Percentiles rank a stretch among this genome's conserved stretches.
Evolutionary conservation across 2,329 filamentous ascomycete species (phyloP).

Genomic region (Myriosclerotinia duriaeana): DNA sequence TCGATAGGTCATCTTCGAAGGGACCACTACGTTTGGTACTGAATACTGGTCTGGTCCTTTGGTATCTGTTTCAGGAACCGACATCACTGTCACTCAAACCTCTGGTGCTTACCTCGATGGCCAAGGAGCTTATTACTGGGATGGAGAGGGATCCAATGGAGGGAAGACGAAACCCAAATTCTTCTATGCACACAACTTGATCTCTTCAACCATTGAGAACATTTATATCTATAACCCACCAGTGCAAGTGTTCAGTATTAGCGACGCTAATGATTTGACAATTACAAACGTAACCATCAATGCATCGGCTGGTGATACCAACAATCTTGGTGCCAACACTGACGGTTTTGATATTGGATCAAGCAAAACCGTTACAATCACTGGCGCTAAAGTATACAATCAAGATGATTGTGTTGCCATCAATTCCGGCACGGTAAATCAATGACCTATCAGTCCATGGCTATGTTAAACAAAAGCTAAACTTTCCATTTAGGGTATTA

Average conservation of each 20-base stretch:
- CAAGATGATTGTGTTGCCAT: slow-evolving; percentile 60
- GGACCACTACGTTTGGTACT: slow-evolving; percentile 66
- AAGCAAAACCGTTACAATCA: slow-evolving; percentile 50
- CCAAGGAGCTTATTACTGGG: slow-evolving; percentile 59
- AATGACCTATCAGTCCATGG: slow-evolving; percentile 41
- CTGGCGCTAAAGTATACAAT: slow-evolving; percentile 52
- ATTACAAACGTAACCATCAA: slow-evolving; percentile 55
- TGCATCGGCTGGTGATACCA: slow-evolving; percentile 52
- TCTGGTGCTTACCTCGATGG: slow-evolving; percentile 55
- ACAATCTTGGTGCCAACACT: slow-evolving; percentile 48
- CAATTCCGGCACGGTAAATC: slow-evolving; percentile 50
- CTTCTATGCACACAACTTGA: slow-evolving; percentile 54
- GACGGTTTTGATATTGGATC: slow-evolving; percentile 53
- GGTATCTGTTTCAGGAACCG: slow-evolving; percentile 57
- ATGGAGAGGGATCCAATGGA: slow-evolving; percentile 56
- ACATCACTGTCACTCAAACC: slow-evolving; percentile 54
- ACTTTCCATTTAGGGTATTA: slow-evolving; percentile 31
- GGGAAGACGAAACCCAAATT: slow-evolving; percentile 63
- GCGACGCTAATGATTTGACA: slow-evolving; percentile 45
- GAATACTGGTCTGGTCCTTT: slow-evolving; percentile 64
- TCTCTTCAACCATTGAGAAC: slow-evolving; percentile 48
- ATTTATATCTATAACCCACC: slow-evolving; percentile 55
- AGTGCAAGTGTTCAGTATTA: slow-evolving; percentile 46
- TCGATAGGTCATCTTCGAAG: slow-evolving; percentile 56
- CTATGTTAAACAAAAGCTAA: slow-evolving; percentile 6